A percentile compares a stretch with the other conserved stretches of the same genome.
Conservation (phyloP, 768 basidiomycete species). For the Crassisporium funariophilum region DNA sequence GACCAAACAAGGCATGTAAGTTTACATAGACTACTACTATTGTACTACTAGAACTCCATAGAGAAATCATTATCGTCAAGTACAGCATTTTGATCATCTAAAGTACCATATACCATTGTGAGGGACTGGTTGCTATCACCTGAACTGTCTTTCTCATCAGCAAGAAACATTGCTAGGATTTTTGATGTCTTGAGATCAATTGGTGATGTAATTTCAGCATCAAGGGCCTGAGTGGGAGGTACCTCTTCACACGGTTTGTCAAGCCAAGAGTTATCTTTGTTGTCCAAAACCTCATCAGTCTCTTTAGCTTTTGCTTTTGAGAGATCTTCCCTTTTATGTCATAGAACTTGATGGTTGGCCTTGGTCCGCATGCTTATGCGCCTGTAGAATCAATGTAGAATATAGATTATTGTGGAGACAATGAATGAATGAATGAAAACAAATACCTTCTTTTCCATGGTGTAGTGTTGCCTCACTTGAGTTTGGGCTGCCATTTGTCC, state of each 20-base stretch:
- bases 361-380: conserved; percentile 3
- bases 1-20: not conserved
- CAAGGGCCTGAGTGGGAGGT: not conserved
- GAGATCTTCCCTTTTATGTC: conserved; percentile 8
- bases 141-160: not conserved
- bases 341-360: conserved; percentile 10
- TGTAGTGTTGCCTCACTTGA: conserved; percentile 25
- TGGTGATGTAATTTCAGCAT: conserved; percentile 1
- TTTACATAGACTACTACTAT: not conserved
- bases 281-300: conserved; percentile 2
- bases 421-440: not conserved
- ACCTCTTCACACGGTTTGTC: not conserved
- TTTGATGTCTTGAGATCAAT: conserved; percentile 3
- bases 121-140: not conserved
- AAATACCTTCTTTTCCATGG: conserved; percentile 16
- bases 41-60: conserved; percentile 1
- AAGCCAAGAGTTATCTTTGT: conserved; percentile 9
- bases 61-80: conserved; percentile 9
- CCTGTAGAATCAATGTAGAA: conserved; percentile 2
- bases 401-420: not conserved
- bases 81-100: not conserved
- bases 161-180: not conserved
- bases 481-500: conserved; percentile 13
- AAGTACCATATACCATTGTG: not conserved
- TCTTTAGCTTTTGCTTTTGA: not conserved